Conservation (phyloP, 2,329 filamentous ascomycete genomes). For the Penicillium expansum region DNA sequence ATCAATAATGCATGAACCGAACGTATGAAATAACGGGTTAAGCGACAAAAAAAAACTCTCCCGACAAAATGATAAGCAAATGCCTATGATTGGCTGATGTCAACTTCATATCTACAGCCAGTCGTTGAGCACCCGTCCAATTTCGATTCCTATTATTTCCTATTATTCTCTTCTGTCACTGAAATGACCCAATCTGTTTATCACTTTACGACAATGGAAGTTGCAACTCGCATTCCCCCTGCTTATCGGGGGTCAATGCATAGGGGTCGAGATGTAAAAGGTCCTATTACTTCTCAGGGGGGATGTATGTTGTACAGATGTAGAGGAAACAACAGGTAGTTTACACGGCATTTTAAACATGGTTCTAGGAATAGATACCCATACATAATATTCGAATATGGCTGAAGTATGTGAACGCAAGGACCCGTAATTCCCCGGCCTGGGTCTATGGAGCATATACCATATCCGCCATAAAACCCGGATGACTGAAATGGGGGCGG, state of each 20-base stretch:
- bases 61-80: constrained; percentile 17
- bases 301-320: background rate
- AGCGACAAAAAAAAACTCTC: background rate
- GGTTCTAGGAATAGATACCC: background rate
- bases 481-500: constrained; percentile 15
- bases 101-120: constrained; percentile 33
- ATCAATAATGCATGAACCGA: background rate
- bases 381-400: background rate
- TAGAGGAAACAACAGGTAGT: background rate
- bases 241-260: constrained; percentile 14
- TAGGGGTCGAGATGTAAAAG: too few species aligned
- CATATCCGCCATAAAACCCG: constrained; percentile 6
- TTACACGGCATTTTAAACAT: background rate
- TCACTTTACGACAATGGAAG: background rate
- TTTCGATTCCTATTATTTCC: constrained; percentile 4
- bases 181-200: constrained; percentile 14
- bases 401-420: background rate
- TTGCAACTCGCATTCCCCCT: constrained; percentile 1
- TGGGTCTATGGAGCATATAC: constrained; percentile 8
- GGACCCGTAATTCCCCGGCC: constrained; percentile 22
- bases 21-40: background rate
- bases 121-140: constrained; percentile 10
- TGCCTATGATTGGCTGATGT: constrained; percentile 25
- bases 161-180: constrained; percentile 22
- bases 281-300: too few species aligned